Percentiles rank a stretch among this genome's conserved stretches.
Evolutionary conservation across 805 yeast genomes (phyloP).

Genomic region (Cyberlindnera galapagoensis): DNA sequence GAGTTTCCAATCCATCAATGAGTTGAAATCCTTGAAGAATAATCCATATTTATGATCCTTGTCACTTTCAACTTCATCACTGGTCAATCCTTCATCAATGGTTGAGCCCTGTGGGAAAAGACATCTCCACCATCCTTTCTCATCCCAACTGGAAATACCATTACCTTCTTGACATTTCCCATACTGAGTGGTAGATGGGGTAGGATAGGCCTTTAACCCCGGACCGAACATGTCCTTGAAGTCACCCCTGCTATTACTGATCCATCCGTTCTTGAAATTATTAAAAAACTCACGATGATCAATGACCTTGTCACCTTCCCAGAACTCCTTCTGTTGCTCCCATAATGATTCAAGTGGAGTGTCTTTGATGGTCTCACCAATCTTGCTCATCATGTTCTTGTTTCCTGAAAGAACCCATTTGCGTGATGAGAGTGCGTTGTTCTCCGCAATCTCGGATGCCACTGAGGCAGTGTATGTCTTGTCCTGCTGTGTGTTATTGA

Average conservation of each 20-base stretch:
- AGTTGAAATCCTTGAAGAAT: slow-evolving; percentile 61
- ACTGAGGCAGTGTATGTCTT: too few relatives aligned
- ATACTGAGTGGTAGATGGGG: slow-evolving; percentile 55
- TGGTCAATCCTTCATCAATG: slow-evolving; percentile 32
- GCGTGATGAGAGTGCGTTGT: too few relatives aligned
- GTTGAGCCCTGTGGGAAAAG: slow-evolving; percentile 53
- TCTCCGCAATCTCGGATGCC: too few relatives aligned
- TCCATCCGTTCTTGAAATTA: slow-evolving; percentile 6
- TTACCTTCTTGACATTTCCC: slow-evolving; percentile 53
- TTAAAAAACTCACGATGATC: slow-evolving; percentile 12
- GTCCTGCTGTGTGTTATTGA: too few relatives aligned
- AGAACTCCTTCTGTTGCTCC: slow-evolving; percentile 6
- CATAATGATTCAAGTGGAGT: too few relatives aligned
- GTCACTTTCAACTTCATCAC: slow-evolving; percentile 51
- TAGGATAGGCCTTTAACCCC: slow-evolving; percentile 47
- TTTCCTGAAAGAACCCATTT: too few relatives aligned
- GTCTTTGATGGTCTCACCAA: too few relatives aligned
- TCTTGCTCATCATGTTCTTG: too few relatives aligned
- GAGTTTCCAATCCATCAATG: slow-evolving; percentile 61
- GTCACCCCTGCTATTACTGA: neutral
- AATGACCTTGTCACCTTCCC: slow-evolving; percentile 1
- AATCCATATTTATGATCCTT: slow-evolving; percentile 42
- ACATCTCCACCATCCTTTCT: slow-evolving; percentile 86
- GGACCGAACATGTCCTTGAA: slow-evolving; percentile 12
- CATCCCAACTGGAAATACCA: slow-evolving; percentile 81